Conservation (phyloP, 306 rosid genomes). For the Inga leiocalycina region DNA sequence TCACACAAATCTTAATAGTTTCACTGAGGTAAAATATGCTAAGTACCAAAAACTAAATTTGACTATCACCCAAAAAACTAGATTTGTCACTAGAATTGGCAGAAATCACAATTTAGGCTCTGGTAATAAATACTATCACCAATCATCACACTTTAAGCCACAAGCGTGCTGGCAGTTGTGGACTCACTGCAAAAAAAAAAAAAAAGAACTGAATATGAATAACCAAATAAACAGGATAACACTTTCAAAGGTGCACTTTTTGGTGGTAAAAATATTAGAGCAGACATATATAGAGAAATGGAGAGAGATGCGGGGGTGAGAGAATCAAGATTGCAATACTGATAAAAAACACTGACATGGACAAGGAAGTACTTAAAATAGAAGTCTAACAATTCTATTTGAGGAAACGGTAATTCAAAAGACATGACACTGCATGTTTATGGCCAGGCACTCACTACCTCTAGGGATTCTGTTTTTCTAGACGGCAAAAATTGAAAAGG, state of each 20-base stretch:
- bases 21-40: not conserved
- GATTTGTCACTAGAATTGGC: not conserved
- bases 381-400: not conserved
- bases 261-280: not conserved
- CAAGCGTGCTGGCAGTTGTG: slow-evolving; percentile 18
- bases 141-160: not conserved
- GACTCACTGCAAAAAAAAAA: slow-evolving; percentile 6
- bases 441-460: not conserved
- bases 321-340: not conserved
- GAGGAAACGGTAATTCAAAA: not conserved
- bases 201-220: not conserved
- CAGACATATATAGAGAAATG: not conserved
- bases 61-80: not conserved
- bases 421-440: not conserved
- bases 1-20: not conserved
- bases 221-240: not conserved
- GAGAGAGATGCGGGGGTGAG: not conserved
- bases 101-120: not conserved
- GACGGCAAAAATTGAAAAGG: not conserved
- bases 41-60: not conserved
- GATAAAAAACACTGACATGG: not conserved
- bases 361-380: not conserved
- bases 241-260: not conserved
- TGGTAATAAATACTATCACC: not conserved
- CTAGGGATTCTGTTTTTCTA: not conserved